These are phyloP conservation scores for Jackrogersella multiformis DNA, from an alignment of 495 filamentous ascomycete species.

Conservation along the genomic window DNA sequence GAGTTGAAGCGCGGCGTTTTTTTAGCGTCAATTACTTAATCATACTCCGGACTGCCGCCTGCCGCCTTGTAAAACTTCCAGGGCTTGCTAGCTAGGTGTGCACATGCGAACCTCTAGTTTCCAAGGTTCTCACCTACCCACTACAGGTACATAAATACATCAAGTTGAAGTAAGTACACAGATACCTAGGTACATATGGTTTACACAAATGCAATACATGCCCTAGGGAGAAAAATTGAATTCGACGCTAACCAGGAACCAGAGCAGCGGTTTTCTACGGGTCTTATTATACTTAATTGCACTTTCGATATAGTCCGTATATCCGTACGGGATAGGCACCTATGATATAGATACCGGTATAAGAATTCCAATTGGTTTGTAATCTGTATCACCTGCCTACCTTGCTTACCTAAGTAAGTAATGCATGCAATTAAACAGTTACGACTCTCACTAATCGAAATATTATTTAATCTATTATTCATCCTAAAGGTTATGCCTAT, in stretches of 20 bases:
- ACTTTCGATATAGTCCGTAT: slow-evolving; percentile 2
- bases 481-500: not conserved
- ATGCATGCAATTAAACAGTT: too few species aligned
- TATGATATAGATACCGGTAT: too few species aligned
- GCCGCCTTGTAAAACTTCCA: not conserved
- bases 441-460: too few species aligned
- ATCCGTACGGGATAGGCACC: too few species aligned
- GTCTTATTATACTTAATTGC: slow-evolving; percentile 15
- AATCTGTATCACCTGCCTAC: too few species aligned
- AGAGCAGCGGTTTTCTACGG: slow-evolving; percentile 31
- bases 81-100: too few species aligned
- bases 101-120: slow-evolving; percentile 31
- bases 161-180: not conserved
- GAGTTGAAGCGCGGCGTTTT: slow-evolving; percentile 46
- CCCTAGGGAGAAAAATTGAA: slow-evolving; percentile 35
- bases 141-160: slow-evolving; percentile 7
- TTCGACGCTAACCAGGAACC: slow-evolving; percentile 28
- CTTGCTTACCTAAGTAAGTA: too few species aligned
- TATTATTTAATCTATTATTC: not conserved
- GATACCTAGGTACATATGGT: slow-evolving; percentile 6
- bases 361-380: too few species aligned
- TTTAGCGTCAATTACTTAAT: slow-evolving; percentile 45
- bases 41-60: slow-evolving; percentile 23
- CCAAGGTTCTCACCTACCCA: too few species aligned
- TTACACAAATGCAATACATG: not conserved